A percentile compares a stretch with the other conserved stretches of the same genome.
Evolutionary conservation across 2,329 filamentous ascomycete species (phyloP).

Genomic region (Clathrospora elynae): DNA sequence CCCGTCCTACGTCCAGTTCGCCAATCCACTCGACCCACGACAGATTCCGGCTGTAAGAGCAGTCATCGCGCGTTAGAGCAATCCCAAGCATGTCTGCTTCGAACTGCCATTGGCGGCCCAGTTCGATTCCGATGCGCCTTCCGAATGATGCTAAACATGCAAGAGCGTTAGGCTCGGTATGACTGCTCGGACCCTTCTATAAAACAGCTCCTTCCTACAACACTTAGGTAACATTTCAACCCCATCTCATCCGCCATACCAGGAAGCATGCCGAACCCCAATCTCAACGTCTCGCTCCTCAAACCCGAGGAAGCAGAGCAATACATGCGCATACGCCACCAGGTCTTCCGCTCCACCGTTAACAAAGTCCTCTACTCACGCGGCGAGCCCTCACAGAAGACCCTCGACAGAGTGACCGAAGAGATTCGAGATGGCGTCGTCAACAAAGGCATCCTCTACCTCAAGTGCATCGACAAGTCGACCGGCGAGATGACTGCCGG

Average conservation of each 20-base stretch:
- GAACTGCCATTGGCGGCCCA: conserved; percentile 5
- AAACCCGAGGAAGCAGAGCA: conserved; percentile 33
- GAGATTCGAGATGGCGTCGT: conserved; percentile 30
- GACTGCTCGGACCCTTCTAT: no score
- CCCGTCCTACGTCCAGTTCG: no score
- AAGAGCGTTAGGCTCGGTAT: no score
- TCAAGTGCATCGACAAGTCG: conserved; percentile 36
- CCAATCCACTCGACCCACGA: no score
- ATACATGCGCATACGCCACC: conserved; percentile 42
- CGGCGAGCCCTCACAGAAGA: conserved; percentile 33
- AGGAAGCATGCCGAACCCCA: conserved; percentile 31
- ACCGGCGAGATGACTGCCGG: conserved; percentile 38
- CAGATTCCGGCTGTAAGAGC: no score
- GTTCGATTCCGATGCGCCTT: conserved; percentile 12
- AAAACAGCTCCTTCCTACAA: neutral
- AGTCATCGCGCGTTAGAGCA: no score
- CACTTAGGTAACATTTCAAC: neutral
- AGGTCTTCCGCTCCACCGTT: conserved; percentile 37
- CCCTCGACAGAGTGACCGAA: conserved; percentile 28
- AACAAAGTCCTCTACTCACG: conserved; percentile 45
- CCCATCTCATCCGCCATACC: no score
- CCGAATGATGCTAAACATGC: neutral
- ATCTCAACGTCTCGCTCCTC: conserved; percentile 36
- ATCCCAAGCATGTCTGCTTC: neutral
- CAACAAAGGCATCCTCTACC: conserved; percentile 33